phyloP scores from a whole-genome alignment of 345 rosid genomes.

The Salix purpurea region DNA sequence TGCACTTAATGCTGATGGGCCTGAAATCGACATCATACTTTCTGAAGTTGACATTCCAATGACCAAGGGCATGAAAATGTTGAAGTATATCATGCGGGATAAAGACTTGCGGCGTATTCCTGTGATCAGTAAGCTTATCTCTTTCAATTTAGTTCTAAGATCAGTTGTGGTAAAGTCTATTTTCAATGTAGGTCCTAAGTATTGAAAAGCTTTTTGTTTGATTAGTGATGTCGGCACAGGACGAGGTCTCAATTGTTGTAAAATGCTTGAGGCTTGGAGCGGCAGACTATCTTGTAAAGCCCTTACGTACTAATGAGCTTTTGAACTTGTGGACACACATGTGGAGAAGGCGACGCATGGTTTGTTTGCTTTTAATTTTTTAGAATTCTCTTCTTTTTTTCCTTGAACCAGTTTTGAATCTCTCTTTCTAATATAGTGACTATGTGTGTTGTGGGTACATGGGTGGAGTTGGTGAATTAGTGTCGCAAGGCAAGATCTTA shows the following conservation, averaged over 20 bases:
- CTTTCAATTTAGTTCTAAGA: not conserved
- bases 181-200: not conserved
- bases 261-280: conserved; percentile 86
- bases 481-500: too few relatives aligned
- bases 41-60: conserved; percentile 96
- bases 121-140: conserved; percentile 74
- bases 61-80: conserved; percentile 92
- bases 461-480: too few relatives aligned
- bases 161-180: not conserved
- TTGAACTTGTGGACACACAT: conserved; percentile 84
- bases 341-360: conserved; percentile 68
- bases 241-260: conserved; percentile 72
- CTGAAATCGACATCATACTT: conserved; percentile 88
- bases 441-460: not conserved
- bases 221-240: conserved; percentile 81
- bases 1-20: conserved; percentile 92
- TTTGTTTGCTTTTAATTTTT: conserved; percentile 26
- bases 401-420: not conserved
- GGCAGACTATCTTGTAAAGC: conserved; percentile 87
- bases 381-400: not conserved
- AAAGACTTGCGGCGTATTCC: conserved; percentile 84
- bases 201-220: conserved; percentile 16
- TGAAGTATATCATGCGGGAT: conserved; percentile 81
- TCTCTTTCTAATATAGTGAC: not conserved
- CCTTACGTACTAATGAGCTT: conserved; percentile 69